Percentiles rank a stretch among this genome's conserved stretches.
Conservation (phyloP, 2,329 filamentous ascomycete species). For the Falciphora oryzae region DNA sequence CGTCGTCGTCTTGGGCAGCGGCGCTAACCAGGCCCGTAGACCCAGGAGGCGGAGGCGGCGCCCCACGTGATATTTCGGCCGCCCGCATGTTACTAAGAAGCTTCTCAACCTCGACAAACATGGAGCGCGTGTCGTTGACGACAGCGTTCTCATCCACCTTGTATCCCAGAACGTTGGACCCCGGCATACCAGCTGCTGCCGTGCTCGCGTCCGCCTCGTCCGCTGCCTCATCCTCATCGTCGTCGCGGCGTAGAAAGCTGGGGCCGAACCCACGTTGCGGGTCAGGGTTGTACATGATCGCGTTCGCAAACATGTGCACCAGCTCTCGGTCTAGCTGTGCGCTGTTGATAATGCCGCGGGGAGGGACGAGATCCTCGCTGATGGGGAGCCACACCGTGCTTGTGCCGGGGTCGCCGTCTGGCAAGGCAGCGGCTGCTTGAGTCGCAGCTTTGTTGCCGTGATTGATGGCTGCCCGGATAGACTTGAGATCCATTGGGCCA, state of each 20-base stretch:
- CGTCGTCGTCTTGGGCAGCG: slow-evolving; percentile 11
- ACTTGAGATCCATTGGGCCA: slow-evolving; percentile 71
- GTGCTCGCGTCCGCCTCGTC: slow-evolving; percentile 18
- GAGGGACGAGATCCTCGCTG: slow-evolving; percentile 72
- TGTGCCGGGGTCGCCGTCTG: slow-evolving; percentile 51
- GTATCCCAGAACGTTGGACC: slow-evolving; percentile 45
- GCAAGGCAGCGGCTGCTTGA: slow-evolving; percentile 54
- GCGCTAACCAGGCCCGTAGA: slow-evolving; percentile 9
- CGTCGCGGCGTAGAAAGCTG: slow-evolving; percentile 46
- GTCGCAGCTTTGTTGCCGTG: slow-evolving; percentile 63
- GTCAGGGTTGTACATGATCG: slow-evolving; percentile 96
- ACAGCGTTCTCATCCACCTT: slow-evolving; percentile 77
- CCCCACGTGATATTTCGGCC: slow-evolving; percentile 55
- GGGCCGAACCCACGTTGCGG: slow-evolving; percentile 64
- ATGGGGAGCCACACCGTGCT: slow-evolving; percentile 60
- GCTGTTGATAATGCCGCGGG: slow-evolving; percentile 87
- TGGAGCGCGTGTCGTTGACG: slow-evolving; percentile 79
- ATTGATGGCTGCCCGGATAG: slow-evolving; percentile 68
- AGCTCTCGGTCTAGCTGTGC: slow-evolving; percentile 88
- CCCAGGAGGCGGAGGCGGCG: slow-evolving; percentile 26
- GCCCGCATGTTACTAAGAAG: slow-evolving; percentile 70
- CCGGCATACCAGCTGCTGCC: slow-evolving; percentile 34
- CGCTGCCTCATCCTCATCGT: slow-evolving; percentile 30
- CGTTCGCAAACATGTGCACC: slow-evolving; percentile 95
- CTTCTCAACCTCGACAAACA: slow-evolving; percentile 84